These are phyloP conservation scores for Boletus mariae DNA, from an alignment of 1,284 basidiomycete species.

Conservation along the genomic window DNA sequence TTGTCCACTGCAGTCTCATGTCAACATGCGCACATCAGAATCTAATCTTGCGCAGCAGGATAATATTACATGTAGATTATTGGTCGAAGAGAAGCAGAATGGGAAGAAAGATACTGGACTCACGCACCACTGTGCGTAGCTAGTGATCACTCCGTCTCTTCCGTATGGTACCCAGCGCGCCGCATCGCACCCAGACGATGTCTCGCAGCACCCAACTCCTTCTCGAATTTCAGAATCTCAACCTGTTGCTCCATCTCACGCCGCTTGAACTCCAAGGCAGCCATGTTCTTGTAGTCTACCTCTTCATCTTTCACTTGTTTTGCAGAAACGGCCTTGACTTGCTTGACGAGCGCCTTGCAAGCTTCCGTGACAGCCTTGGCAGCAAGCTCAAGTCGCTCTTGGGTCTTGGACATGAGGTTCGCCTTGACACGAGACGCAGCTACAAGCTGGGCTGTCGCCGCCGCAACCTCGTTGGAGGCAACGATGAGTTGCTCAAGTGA, in stretches of 20 bases:
- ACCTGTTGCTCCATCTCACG: slow-evolving; percentile 99
- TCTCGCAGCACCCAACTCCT: slow-evolving; percentile 87
- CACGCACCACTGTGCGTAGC: background rate
- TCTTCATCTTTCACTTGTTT: slow-evolving; percentile 79
- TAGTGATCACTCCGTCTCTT: slow-evolving; percentile 59
- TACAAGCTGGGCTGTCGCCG: slow-evolving; percentile 95
- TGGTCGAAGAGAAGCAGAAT: background rate
- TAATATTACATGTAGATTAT: slow-evolving; percentile 28
- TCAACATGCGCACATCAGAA: background rate
- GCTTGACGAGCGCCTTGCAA: slow-evolving; percentile 94
- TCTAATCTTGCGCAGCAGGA: slow-evolving; percentile 1
- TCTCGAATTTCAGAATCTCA: slow-evolving; percentile 94
- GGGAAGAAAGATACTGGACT: background rate
- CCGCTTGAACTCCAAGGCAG: slow-evolving; percentile 93
- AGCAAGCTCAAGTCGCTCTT: slow-evolving; percentile 92
- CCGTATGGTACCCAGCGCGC: slow-evolving; percentile 84
- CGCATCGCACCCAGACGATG: slow-evolving; percentile 87
- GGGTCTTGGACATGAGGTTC: slow-evolving; percentile 97
- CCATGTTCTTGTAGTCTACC: slow-evolving; percentile 91
- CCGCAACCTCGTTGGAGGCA: slow-evolving; percentile 97
- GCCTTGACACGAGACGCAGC: slow-evolving; percentile 98
- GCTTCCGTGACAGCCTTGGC: slow-evolving; percentile 98
- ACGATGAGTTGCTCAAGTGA: slow-evolving; percentile 98
- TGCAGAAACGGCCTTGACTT: slow-evolving; percentile 94
- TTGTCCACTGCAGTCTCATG: background rate